Evolutionary conservation across 2,329 filamentous ascomycete species (phyloP), one percentile per base, ranked within the genome.

Genomic region (Monosporascus sp.): DNA sequence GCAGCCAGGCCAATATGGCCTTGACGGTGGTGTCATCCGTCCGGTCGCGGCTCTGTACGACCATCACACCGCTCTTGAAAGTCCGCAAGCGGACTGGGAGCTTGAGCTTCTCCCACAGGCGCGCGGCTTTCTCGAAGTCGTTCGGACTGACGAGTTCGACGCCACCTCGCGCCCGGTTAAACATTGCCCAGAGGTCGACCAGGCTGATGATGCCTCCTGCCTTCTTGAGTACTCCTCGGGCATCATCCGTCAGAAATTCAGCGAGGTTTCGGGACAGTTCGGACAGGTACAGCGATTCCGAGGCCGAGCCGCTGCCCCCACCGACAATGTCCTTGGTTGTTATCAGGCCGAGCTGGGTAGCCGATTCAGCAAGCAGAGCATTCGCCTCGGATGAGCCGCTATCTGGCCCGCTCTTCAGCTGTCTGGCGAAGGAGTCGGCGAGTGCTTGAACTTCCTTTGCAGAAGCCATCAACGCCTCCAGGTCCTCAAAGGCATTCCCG

Each of bases 381-480:
- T 81, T 88, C 11, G 90, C 85, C 68, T 94, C 90, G 0, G 82
- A 79, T 6, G 79, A 83, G 15, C 76, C 79, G n/a, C 78, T 80
- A 22, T 80, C 82, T 20, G 76, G 73, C 53, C 72, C 70, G 9
- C 78, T 75, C 56, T 81, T 82, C 20, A 75, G 75, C 65, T 92
- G 88, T 14, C 84, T 78, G 2, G 91, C 86, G 62, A 97, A 93
- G 17, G 85, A 85, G 70, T 97, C 93, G 1, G 94, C 94, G 43
- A 99, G 84, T 5, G 91, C 91, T 49, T 97, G 87, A 48, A 99
- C 91, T 67, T 99, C 91, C 68, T 97, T 97, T 5, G 94, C 94
- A 3, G 93, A 97, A 3, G 92, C 91, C 93, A 97, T 99, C 38
- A 99, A 78, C 3, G 94, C 92, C 68, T 97, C 93, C 0, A 99